phyloP scores from a whole-genome alignment of 441 rosid species.

The Eruca vesicaria region DNA sequence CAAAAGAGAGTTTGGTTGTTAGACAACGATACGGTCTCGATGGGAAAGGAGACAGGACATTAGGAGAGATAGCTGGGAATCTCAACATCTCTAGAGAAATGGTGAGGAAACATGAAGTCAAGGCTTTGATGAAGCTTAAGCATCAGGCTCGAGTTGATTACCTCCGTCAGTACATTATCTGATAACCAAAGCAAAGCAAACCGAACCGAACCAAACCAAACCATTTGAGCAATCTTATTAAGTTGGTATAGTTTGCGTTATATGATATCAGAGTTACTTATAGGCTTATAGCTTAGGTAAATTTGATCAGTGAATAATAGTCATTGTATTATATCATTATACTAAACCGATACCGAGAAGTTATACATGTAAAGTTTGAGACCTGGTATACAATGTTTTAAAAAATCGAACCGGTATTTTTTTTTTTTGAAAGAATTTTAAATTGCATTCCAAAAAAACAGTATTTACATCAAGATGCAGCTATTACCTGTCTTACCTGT shows the following conservation, averaged over 20 bases:
- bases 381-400: neutral
- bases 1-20: slow-evolving; percentile 89
- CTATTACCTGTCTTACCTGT: no score
- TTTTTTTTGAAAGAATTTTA: no score
- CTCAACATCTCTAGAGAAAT: slow-evolving; percentile 90
- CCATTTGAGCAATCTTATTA: neutral
- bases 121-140: slow-evolving; percentile 94
- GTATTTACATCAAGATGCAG: neutral
- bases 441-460: no score
- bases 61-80: slow-evolving; percentile 90
- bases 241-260: slow-evolving; percentile 32
- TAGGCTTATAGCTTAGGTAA: no score
- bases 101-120: slow-evolving; percentile 93
- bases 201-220: neutral
- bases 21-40: slow-evolving; percentile 91
- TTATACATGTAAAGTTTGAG: slow-evolving; percentile 36
- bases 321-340: slow-evolving; percentile 20
- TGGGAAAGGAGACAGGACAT: slow-evolving; percentile 91
- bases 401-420: neutral
- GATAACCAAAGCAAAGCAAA: slow-evolving; percentile 22
- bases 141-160: slow-evolving; percentile 86
- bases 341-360: slow-evolving; percentile 13
- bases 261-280: slow-evolving; percentile 25
- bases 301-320: neutral
- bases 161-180: slow-evolving; percentile 64